phyloP scores from a whole-genome alignment of 2,329 filamentous ascomycete genomes.

The Aspergillus cejpii region DNA sequence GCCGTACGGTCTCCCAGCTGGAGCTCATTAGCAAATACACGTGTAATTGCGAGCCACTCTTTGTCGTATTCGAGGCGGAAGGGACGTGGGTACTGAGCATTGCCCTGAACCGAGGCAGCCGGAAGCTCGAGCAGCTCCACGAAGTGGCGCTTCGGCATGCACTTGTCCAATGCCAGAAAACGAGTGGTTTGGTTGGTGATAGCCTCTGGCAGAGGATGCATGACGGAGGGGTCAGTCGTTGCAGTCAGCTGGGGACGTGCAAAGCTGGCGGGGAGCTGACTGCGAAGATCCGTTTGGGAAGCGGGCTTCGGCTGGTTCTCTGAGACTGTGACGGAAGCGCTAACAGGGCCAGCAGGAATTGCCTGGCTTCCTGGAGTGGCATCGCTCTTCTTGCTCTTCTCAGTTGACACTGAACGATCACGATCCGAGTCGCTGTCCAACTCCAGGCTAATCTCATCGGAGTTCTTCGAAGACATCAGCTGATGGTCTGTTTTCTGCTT shows the following conservation, averaged over 20 bases:
- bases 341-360: not conserved
- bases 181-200: conserved; percentile 74
- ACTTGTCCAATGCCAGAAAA: conserved; percentile 91
- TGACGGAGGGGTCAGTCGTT: conserved; percentile 39
- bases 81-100: conserved; percentile 36
- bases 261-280: conserved; percentile 72
- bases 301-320: not conserved
- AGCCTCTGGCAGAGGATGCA: conserved; percentile 59
- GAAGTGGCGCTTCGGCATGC: conserved; percentile 69
- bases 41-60: conserved; percentile 92
- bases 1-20: conserved; percentile 55
- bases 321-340: not conserved
- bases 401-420: conserved; percentile 10
- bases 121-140: conserved; percentile 67
- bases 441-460: conserved; percentile 41
- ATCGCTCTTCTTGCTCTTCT: not conserved
- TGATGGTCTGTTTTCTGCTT: conserved; percentile 19
- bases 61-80: conserved; percentile 71
- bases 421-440: conserved; percentile 22
- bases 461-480: conserved; percentile 43
- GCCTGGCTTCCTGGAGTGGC: not conserved
- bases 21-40: conserved; percentile 65
- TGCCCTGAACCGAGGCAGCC: conserved; percentile 38
- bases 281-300: conserved; percentile 48
- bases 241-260: conserved; percentile 36